These are phyloP conservation scores for Dovyalis caffra DNA, from an alignment of 345 rosid species.

Conservation along the genomic window DNA sequence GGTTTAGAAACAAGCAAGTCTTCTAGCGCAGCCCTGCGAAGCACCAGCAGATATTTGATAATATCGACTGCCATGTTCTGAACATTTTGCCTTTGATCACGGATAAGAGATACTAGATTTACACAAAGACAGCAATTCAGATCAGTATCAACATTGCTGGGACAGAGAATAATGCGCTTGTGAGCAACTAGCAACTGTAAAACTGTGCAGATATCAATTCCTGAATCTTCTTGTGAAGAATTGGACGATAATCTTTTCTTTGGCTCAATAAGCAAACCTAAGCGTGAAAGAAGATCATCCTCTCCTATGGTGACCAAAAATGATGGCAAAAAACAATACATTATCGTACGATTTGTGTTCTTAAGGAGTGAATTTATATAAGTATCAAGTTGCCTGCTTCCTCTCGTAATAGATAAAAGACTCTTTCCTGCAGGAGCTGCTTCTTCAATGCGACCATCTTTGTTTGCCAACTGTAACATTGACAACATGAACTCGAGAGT, in stretches of 20 bases:
- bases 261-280: slow-evolving; percentile 75
- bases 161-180: slow-evolving; percentile 86
- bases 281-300: slow-evolving; percentile 70
- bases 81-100: slow-evolving; percentile 75
- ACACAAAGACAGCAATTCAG: slow-evolving; percentile 90
- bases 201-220: slow-evolving; percentile 75
- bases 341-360: slow-evolving; percentile 83
- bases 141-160: slow-evolving; percentile 91
- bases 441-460: slow-evolving; percentile 94
- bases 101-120: slow-evolving; percentile 78
- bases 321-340: slow-evolving; percentile 91
- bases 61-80: slow-evolving; percentile 85
- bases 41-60: slow-evolving; percentile 77
- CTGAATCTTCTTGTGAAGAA: slow-evolving; percentile 62
- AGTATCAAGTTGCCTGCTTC: slow-evolving; percentile 83
- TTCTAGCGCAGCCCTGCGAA: slow-evolving; percentile 84
- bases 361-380: slow-evolving; percentile 86
- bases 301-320: slow-evolving; percentile 84
- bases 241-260: slow-evolving; percentile 50
- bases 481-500: slow-evolving; percentile 92
- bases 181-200: slow-evolving; percentile 91
- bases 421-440: slow-evolving; percentile 88
- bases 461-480: slow-evolving; percentile 94
- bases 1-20: slow-evolving; percentile 88
- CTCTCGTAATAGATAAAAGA: slow-evolving; percentile 78